A percentile compares a stretch with the other conserved stretches of the same genome.
phyloP scores from a whole-genome alignment of 306 rosid species.

The Ormosia semicastrata region DNA sequence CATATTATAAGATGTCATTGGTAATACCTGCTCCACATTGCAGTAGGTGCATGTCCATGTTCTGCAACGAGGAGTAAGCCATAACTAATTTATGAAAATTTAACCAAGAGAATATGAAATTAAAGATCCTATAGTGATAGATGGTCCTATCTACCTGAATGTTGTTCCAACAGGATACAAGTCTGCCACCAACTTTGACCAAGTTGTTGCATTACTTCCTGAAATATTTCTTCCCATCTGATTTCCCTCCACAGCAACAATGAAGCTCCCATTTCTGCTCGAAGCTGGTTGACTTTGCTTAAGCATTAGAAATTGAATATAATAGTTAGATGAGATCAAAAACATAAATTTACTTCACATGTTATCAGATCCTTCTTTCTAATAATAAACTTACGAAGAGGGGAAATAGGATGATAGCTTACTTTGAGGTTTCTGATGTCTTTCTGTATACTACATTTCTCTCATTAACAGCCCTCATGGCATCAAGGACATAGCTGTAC shows the following conservation, averaged over 20 bases:
- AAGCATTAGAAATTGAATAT: conserved; percentile 47
- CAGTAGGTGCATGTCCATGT: conserved; percentile 80
- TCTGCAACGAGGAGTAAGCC: conserved; percentile 60
- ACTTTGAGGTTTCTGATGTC: conserved; percentile 55
- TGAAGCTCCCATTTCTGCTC: conserved; percentile 63
- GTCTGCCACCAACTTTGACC: conserved; percentile 76
- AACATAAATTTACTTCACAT: conserved; percentile 18
- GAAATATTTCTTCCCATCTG: conserved; percentile 40
- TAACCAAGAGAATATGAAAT: neutral
- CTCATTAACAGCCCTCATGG: conserved; percentile 58
- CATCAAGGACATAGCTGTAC: conserved; percentile 75
- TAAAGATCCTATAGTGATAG: neutral
- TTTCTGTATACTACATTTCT: conserved; percentile 39
- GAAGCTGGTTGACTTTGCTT: conserved; percentile 96
- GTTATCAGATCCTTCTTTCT: conserved; percentile 12
- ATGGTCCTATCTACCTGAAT: conserved; percentile 60
- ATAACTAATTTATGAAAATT: conserved; percentile 22
- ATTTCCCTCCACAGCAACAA: conserved; percentile 51
- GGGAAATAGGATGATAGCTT: conserved; percentile 33
- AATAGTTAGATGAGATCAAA: conserved; percentile 41
- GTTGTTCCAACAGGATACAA: conserved; percentile 68
- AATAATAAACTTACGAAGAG: neutral
- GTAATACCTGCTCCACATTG: conserved; percentile 78
- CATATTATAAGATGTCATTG: neutral
- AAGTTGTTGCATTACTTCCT: conserved; percentile 48